phyloP scores from a whole-genome alignment of 2,329 filamentous ascomycete species.

The Byssothecium circinans region DNA sequence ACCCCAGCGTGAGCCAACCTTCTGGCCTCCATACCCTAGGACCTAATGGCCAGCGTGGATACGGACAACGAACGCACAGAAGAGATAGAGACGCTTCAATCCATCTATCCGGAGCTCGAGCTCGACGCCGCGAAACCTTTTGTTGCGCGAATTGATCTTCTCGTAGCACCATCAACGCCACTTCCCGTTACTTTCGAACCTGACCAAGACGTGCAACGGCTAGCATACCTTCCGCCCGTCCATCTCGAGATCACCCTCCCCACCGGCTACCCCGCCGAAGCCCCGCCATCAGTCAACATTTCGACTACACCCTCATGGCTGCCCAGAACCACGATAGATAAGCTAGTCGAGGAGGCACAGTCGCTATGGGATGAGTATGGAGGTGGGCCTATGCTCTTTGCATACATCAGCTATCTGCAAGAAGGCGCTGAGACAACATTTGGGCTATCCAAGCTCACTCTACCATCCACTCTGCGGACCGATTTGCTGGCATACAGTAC shows the following conservation, averaged over 20 bases:
- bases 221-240: slow-evolving; percentile 61
- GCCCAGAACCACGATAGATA: slow-evolving; percentile 46
- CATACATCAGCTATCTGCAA: slow-evolving; percentile 63
- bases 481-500: slow-evolving; percentile 77
- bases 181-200: slow-evolving; percentile 41
- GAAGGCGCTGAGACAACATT: slow-evolving; percentile 60
- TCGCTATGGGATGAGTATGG: slow-evolving; percentile 64
- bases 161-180: slow-evolving; percentile 57
- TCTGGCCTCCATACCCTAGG: no score
- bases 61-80: slow-evolving; percentile 60
- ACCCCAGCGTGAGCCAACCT: no score
- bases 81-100: slow-evolving; percentile 61
- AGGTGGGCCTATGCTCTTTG: slow-evolving; percentile 58
- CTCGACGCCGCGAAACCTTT: slow-evolving; percentile 48
- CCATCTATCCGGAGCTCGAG: slow-evolving; percentile 64
- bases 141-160: slow-evolving; percentile 57
- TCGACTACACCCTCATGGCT: slow-evolving; percentile 58
- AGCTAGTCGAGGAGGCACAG: slow-evolving; percentile 51
- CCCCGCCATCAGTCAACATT: slow-evolving; percentile 54
- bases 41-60: slow-evolving; percentile 36
- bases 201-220: slow-evolving; percentile 45
- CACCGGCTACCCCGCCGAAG: slow-evolving; percentile 57
- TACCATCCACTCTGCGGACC: slow-evolving; percentile 61
- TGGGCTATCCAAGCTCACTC: slow-evolving; percentile 51
- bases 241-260: slow-evolving; percentile 57